A percentile compares a stretch with the other conserved stretches of the same genome.
Evolutionary conservation across 176 grass and related monocot genomes (phyloP).

Genomic region (Paspalum notatum): DNA sequence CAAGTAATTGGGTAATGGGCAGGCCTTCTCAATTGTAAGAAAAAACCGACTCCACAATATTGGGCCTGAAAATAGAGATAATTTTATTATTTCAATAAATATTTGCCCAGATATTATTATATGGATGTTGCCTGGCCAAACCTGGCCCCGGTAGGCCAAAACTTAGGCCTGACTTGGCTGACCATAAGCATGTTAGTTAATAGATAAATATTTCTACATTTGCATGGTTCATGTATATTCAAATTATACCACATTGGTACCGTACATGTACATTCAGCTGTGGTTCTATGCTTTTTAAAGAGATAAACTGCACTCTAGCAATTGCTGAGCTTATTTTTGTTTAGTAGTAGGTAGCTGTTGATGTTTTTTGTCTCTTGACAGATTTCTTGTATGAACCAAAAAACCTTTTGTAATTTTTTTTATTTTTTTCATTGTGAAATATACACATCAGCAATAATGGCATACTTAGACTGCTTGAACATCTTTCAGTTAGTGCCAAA

Average conservation of each 20-base stretch:
- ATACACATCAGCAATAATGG: not conserved
- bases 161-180: not conserved
- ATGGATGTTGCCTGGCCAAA: no score
- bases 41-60: not conserved
- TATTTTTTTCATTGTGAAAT: conserved; percentile 23
- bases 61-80: not conserved
- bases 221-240: not conserved
- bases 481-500: conserved; percentile 4
- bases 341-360: not conserved
- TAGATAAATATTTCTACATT: conserved; percentile 1
- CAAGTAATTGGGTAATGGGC: not conserved
- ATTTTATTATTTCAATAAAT: not conserved
- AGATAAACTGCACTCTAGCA: not conserved
- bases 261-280: not conserved
- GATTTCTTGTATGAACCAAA: not conserved
- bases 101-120: not conserved
- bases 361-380: not conserved
- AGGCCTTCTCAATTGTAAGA: conserved; percentile 12
- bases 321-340: not conserved
- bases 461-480: not conserved
- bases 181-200: not conserved
- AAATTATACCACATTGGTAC: conserved; percentile 21
- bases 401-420: not conserved
- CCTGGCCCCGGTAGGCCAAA: not conserved
- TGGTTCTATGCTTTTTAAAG: not conserved